Evolutionary conservation across 192 early-diverging fungal species (phyloP).

Genomic region (Linnemannia exigua): DNA sequence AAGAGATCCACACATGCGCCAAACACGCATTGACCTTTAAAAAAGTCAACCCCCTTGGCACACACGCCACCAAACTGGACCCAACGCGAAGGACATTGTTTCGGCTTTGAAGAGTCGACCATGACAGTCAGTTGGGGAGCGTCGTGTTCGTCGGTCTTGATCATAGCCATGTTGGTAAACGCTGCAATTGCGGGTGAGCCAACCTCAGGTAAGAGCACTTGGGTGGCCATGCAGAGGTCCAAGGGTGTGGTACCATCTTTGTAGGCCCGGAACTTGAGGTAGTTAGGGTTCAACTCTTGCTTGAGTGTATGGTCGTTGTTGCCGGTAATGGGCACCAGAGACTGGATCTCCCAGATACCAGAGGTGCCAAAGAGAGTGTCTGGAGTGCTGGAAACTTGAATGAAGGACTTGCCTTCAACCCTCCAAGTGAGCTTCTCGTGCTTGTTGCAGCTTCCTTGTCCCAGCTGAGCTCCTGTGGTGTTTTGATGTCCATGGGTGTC

Average conservation of each 20-base stretch:
- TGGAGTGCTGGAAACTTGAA: neutral
- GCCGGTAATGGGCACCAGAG: neutral
- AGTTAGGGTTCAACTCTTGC: neutral
- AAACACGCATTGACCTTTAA: neutral
- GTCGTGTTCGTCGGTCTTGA: neutral
- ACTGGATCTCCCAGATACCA: slow-evolving; percentile 8
- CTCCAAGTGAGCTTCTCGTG: neutral
- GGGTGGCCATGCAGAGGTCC: slow-evolving; percentile 7
- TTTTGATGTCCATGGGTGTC: neutral
- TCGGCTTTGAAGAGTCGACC: neutral
- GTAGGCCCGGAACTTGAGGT: neutral
- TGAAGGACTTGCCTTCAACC: slow-evolving; percentile 1
- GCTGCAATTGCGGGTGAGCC: neutral
- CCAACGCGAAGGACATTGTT: neutral
- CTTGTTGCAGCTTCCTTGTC: neutral
- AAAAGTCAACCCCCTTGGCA: neutral
- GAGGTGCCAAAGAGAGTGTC: neutral
- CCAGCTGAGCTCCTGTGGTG: neutral
- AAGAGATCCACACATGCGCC: neutral
- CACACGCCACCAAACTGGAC: neutral
- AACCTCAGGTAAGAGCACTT: neutral
- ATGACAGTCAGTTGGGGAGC: neutral
- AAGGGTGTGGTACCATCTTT: neutral
- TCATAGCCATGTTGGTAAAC: neutral
- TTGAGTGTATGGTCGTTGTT: neutral